Base-by-base conservation (phyloP, 2,329 filamentous ascomycete species). In the Daldinia sp. region DNA sequence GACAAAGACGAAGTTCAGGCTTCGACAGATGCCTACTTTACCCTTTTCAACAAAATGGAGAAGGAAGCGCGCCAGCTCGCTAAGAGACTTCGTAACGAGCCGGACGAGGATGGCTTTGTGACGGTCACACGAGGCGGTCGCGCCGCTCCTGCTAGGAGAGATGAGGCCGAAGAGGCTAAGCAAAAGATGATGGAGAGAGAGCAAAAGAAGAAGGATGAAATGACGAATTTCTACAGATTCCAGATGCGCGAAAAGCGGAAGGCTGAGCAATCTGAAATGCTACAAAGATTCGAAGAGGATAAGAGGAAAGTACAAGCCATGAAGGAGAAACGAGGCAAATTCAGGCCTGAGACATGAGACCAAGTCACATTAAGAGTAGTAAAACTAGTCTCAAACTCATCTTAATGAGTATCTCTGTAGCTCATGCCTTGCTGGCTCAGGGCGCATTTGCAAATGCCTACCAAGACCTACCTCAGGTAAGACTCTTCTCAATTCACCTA, bases 101-200 rank as follows among this genome's bases (percentile, higher is more conserved):
- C 94, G 0, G 95, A 99, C 76, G 94, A 93, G 73, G 95, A 99
- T 76, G 95, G 95, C 1, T 99, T 99, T 75, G 85, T 98, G 49
- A 98, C 94, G 3, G 95, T 99, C 21, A 91, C 89, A 1, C 85
- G 91, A 56, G 93, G 93, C 23, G 91, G 91, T 35, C 82, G 90
- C 60, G 83, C 83, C 5, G 90, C 90, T n/a, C 88, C 92, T 1
- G 93, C 91, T 1, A 85, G 89, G 56, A 84, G 88, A 64, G 90
- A 90, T 69, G 93, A 91, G 71, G 87, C 88, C 13, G 85, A 88
- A 73, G 85, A 87, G 69, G 83, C 82, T 56, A 80, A 78, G 67
- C 78, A 78, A 72, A 84, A 82, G 79, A 84, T 88, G 80, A 80
- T 87, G 74, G 87, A 90, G 78, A 85, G 88, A 77, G 82, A 83